A percentile compares a stretch with the other conserved stretches of the same genome.
These are phyloP conservation scores for Epichloe typhina DNA, from an alignment of 2,329 filamentous ascomycete species.

Conservation along the genomic window DNA sequence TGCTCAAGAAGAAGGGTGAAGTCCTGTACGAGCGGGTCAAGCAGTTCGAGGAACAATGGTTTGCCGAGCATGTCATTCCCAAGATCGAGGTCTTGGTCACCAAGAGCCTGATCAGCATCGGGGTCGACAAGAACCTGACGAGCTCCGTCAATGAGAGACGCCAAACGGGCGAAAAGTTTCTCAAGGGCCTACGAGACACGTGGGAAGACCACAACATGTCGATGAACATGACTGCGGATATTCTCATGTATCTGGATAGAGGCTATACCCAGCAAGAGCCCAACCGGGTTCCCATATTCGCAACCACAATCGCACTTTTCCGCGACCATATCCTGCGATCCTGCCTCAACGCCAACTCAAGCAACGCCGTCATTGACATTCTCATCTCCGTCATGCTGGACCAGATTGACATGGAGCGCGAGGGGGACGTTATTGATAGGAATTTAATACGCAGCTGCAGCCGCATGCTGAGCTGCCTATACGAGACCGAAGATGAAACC, in stretches of 20 bases:
- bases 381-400: constrained; percentile 75
- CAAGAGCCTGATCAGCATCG: constrained; percentile 46
- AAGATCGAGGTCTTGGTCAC: constrained; percentile 60
- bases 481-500: constrained; percentile 66
- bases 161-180: constrained; percentile 68
- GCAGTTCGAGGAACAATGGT: constrained; percentile 70
- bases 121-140: constrained; percentile 41
- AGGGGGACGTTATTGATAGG: constrained; percentile 79
- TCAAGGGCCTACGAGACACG: constrained; percentile 59
- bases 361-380: constrained; percentile 52
- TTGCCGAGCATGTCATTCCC: constrained; percentile 58
- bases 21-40: constrained; percentile 71
- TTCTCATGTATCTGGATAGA: constrained; percentile 95
- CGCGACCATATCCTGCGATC: constrained; percentile 70
- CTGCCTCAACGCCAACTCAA: constrained; percentile 30
- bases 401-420: constrained; percentile 82
- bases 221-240: constrained; percentile 94
- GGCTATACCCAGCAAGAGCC: constrained; percentile 57
- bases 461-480: constrained; percentile 80
- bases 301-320: constrained; percentile 75
- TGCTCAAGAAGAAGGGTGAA: constrained; percentile 74
- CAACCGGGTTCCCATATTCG: constrained; percentile 66
- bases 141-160: constrained; percentile 67
- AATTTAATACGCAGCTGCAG: constrained; percentile 69
- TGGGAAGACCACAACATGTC: constrained; percentile 87